These are phyloP conservation scores for Hymenoscyphus albidus DNA, from an alignment of 2,329 filamentous ascomycete genomes.

Conservation along the genomic window DNA sequence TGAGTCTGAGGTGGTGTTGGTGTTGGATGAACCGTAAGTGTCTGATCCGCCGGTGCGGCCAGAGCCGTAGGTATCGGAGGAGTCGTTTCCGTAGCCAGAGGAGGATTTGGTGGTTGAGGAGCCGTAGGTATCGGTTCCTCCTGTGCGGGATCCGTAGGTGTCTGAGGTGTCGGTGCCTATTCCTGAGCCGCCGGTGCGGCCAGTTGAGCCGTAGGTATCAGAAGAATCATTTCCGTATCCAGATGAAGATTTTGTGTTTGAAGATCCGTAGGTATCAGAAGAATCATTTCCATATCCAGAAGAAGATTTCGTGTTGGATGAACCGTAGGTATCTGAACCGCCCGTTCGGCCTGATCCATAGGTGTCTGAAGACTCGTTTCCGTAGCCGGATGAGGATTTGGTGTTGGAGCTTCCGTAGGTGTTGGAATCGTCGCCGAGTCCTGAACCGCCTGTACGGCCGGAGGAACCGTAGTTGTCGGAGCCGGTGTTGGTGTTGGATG, in stretches of 20 bases:
- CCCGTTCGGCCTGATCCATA: constrained; percentile 28
- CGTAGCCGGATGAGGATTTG: constrained; percentile 23
- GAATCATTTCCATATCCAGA: constrained; percentile 21
- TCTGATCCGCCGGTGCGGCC: constrained; percentile 20
- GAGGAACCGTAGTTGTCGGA: constrained; percentile 29
- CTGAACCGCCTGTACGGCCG: constrained; percentile 8
- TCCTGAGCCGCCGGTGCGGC: constrained; percentile 8
- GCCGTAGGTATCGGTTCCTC: constrained; percentile 3
- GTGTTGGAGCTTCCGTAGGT: constrained; percentile 17
- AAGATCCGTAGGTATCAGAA: constrained; percentile 18
- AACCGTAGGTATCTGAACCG: constrained; percentile 27
- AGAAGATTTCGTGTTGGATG: constrained; percentile 20
- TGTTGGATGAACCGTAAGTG: constrained; percentile 30
- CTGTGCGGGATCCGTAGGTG: constrained; percentile 24
- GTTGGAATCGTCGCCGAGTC: constrained; percentile 22
- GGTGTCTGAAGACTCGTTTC: constrained; percentile 24
- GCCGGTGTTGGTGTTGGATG: constrained; percentile 15
- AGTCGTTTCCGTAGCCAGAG: constrained; percentile 22
- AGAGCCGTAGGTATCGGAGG: constrained; percentile 14
- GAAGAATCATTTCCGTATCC: constrained; percentile 22
- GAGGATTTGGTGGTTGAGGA: constrained; percentile 23
- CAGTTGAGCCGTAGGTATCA: constrained; percentile 9
- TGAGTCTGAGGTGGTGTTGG: background rate
- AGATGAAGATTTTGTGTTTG: constrained; percentile 29
- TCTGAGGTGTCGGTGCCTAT: constrained; percentile 19